Evolutionary conservation across 2,329 filamentous ascomycete species (phyloP).

Genomic region (Myriosclerotinia curreyana): DNA sequence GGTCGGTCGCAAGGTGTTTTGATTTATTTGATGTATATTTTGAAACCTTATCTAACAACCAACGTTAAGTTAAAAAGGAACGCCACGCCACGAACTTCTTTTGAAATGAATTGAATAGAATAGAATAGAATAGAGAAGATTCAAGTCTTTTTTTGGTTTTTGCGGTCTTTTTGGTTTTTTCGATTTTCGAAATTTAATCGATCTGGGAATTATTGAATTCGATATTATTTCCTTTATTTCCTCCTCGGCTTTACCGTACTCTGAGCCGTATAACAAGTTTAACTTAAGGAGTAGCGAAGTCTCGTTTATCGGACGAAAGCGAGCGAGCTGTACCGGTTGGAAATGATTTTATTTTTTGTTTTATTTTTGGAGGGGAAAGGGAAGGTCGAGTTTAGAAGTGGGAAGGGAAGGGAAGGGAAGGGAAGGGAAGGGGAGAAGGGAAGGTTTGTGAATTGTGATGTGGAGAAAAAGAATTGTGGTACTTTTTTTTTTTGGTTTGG

Average conservation of each 20-base stretch:
- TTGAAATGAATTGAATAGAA: no score
- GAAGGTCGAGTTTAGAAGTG: no score
- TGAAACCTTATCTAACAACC: constrained; percentile 19
- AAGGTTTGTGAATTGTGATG: background rate
- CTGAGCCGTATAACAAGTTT: no score
- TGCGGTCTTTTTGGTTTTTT: no score
- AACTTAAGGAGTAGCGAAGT: constrained; percentile 16
- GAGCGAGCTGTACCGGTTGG: constrained; percentile 14
- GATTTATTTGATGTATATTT: constrained; percentile 18
- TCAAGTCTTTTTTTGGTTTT: constrained; percentile 10
- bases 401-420: background rate
- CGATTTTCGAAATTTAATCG: constrained; percentile 1
- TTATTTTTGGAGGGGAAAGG: constrained; percentile 4
- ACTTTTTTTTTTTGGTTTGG: background rate
- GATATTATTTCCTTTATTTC: no score
- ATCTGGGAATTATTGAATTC: constrained; percentile 7
- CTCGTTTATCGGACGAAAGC: constrained; percentile 18
- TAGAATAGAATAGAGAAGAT: constrained; percentile 3
- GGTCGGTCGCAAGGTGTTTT: no score
- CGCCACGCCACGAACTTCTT: constrained; percentile 1
- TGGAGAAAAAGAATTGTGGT: constrained; percentile 2
- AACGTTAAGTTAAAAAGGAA: background rate
- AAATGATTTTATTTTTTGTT: background rate
- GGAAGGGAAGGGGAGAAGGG: background rate
- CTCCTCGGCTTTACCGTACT: constrained; percentile 15